Evolutionary conservation across 2,329 filamentous ascomycete species (phyloP).

Genomic region (Diaporthe citriasiana): DNA sequence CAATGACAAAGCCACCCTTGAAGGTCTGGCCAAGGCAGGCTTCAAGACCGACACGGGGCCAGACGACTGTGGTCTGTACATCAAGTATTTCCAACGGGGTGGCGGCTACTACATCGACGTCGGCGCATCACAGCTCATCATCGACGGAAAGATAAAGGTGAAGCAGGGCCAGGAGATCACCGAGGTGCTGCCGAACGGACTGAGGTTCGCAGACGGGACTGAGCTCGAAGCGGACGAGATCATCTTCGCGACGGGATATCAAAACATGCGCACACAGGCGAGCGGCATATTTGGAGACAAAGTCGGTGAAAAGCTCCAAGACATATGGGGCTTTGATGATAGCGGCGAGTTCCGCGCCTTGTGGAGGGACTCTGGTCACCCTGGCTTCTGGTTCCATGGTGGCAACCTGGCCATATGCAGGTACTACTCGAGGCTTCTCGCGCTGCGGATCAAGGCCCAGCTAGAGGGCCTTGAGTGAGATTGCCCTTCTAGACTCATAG

Average conservation of each 20-base stretch:
- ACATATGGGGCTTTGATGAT: conserved; percentile 74
- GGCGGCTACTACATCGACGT: conserved; percentile 81
- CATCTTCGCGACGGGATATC: conserved; percentile 74
- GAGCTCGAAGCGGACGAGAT: conserved; percentile 73
- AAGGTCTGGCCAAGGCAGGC: conserved; percentile 66
- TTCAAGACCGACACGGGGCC: conserved; percentile 73
- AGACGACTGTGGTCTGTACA: conserved; percentile 68
- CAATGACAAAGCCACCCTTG: conserved; percentile 56
- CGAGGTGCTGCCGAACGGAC: conserved; percentile 60
- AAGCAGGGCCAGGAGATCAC: conserved; percentile 70
- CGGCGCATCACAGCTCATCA: conserved; percentile 72
- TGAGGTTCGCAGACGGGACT: conserved; percentile 67
- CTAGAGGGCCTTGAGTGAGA: conserved; percentile 48
- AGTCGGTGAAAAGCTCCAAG: conserved; percentile 69
- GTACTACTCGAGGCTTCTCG: conserved; percentile 69
- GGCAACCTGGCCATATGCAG: conserved; percentile 75
- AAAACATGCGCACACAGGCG: conserved; percentile 77
- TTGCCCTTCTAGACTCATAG: too few relatives aligned
- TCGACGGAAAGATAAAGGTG: conserved; percentile 74
- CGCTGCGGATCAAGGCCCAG: conserved; percentile 65
- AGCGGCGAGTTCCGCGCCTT: conserved; percentile 69
- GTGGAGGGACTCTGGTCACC: conserved; percentile 73
- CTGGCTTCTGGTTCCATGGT: conserved; percentile 76
- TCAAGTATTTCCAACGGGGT: conserved; percentile 75
- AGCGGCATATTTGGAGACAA: conserved; percentile 73